Base-by-base conservation (phyloP, 306 rosid genomes). In the Mimosa bimucronata region DNA sequence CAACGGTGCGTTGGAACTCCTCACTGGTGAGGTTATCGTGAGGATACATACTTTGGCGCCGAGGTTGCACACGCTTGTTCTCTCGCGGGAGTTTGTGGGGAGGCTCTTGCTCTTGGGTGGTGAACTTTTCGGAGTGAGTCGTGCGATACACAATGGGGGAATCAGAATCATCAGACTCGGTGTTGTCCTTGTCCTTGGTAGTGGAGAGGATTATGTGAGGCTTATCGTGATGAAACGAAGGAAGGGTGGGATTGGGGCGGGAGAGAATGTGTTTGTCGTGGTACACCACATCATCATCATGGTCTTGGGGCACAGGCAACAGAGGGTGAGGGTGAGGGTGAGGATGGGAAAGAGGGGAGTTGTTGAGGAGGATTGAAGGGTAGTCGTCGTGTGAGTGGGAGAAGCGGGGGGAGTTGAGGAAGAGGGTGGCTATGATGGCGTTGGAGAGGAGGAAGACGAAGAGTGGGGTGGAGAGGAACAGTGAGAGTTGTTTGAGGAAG, bases 371-470 rank as follows among this genome's bases (percentile, higher is more conserved):
- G 81, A 92, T 53, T 23, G 68, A n/a, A n/a, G n/a, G 79, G 71
- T 81, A 30, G 50, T 16, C 55, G 61, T 60, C 12, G 21, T 15
- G 66, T 16, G 21, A 38, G 31, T 15, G n/a, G n/a, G 86, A 28
- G 81, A 66, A 71, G n/a, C 58, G 74, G 55, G 84, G 67, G 72
- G 96, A 90, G 1, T 91, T 92, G 42, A 89, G 87, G 40, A 92
- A 1, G 30, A 92, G 89, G 13, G 97, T 84, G 79, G 83, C 87
- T 71, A 92, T 88, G 81, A 94, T 91, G 83, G 83, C 91, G 88
- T 94, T 89, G 81, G 93, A 92, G 61, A 92, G 29, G 30, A 92
- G 58, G 93, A 94, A 94, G 26, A 91, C 92, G 85, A 91, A 89
- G 86, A 87, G 91, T 8, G 97, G 94, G 55, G 76, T 92, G 4